Evolutionary conservation across 352 stramenopile genomes (phyloP), one percentile per base, ranked within the genome.

Genomic region (Phytophthora colocasiae): DNA sequence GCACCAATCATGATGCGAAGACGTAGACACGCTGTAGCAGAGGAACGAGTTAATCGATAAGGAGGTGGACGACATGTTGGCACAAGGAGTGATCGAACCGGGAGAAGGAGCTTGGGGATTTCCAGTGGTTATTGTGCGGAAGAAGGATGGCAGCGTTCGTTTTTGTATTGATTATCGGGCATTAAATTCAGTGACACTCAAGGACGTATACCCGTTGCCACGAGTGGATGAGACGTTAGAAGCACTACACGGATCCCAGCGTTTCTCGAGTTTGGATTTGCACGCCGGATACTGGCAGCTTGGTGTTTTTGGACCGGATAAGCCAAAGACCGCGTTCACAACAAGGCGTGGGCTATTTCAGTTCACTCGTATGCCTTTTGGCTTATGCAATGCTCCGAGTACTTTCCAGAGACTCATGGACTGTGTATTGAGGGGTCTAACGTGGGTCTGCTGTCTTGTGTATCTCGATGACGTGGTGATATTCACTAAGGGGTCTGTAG

Each of bases 331-430:
- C 0, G 69, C 50, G 7, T 70, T 73, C 22, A 34, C 52, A 0
- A 70, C 54, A 2, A 12, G 63, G 10, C 3, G 61, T 12, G 69
- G 69, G 0, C 31, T 77, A 12, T 70, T 51, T 40, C 41, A 46
- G 10, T 73, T 73, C 31, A 4, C 0, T 3, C 27, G 69, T 0
- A 77, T 77, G 63, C 63, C 58, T 1, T 73, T 77, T 24, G 58
- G 58, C 1, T 14, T 69, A 0, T 62, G 57, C n/a, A 75, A 71
- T 19, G 67, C 67, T 0, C 58, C 69, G 0, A 52, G 44, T 12
- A 78, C 57, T 2, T 74, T 78, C 32, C 56, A 78, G 14, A n/a
- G 54, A 9, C 22, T 73, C 2, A 78, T 78, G 59, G 45, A 78
- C 15, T 68, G 52, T 29, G 55, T 66, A 1, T 27, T 78, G 6